Evolutionary conservation across 176 grass and related monocot species (phyloP).

Genomic region (Areca catechu): DNA sequence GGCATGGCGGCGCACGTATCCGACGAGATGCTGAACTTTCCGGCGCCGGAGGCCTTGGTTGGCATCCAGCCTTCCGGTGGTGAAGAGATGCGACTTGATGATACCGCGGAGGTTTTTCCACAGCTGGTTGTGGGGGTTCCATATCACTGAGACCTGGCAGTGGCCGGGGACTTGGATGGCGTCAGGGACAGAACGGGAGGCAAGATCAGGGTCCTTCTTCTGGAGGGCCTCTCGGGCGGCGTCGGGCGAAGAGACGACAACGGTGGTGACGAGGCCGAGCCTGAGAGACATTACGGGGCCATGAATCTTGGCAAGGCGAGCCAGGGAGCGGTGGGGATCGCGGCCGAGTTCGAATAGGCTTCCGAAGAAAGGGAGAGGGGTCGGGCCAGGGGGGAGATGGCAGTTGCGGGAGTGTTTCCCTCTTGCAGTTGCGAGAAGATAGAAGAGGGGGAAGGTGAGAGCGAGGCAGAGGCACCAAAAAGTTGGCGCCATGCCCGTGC

Average conservation of each 20-base stretch:
- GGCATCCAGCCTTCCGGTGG: constrained; percentile 18
- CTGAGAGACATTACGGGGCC: constrained; percentile 48
- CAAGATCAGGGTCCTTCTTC: constrained; percentile 31
- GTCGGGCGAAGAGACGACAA: constrained; percentile 39
- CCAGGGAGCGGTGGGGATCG: constrained; percentile 39
- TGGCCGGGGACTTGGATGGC: background rate
- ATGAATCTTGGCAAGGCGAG: constrained; percentile 28
- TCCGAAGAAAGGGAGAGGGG: constrained; percentile 30
- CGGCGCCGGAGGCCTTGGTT: constrained; percentile 8
- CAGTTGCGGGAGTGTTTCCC: too few species aligned
- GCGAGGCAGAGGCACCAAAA: too few species aligned
- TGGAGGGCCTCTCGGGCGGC: constrained; percentile 40
- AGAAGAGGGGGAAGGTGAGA: too few species aligned
- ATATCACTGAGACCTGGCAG: constrained; percentile 13
- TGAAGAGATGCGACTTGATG: constrained; percentile 19
- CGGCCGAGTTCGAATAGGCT: constrained; percentile 32
- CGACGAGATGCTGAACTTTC: constrained; percentile 17
- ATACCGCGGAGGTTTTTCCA: constrained; percentile 34
- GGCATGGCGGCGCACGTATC: constrained; percentile 7
- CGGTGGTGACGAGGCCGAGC: constrained; percentile 25
- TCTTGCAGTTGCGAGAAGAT: too few species aligned
- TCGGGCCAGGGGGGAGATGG: constrained; percentile 30
- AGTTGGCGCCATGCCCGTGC: too few species aligned
- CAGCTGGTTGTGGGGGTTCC: constrained; percentile 16
- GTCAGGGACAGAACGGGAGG: constrained; percentile 30